Conservation (phyloP, 305 asterid genomes). For the Caryopteris hybrid region DNA sequence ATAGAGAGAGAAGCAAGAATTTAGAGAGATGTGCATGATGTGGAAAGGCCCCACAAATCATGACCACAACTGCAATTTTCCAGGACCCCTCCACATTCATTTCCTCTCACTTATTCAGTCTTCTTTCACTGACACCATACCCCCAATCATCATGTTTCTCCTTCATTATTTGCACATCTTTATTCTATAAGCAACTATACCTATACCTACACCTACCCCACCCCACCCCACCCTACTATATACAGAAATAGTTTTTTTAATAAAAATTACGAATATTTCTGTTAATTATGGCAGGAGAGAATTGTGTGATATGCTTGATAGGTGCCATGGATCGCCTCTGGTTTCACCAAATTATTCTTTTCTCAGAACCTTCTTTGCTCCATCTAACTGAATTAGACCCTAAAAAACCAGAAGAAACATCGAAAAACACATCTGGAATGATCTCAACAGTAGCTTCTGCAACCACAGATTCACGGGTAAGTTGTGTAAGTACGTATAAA, state of each 20-base stretch:
- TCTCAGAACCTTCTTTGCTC: conserved; percentile 16
- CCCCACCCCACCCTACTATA: no score
- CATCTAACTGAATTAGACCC: neutral
- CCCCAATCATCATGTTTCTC: neutral
- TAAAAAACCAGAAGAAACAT: neutral
- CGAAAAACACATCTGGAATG: conserved; percentile 11
- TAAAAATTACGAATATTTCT: no score
- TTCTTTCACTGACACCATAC: neutral
- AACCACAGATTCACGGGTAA: conserved; percentile 25
- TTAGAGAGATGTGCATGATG: neutral
- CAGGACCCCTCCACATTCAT: conserved; percentile 4
- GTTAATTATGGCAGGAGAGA: conserved; percentile 29
- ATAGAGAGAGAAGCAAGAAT: neutral
- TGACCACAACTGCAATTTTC: conserved; percentile 11
- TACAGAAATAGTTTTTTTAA: no score
- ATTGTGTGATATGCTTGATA: conserved; percentile 19
- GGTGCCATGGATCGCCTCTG: conserved; percentile 58
- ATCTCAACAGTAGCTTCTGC: conserved; percentile 6
- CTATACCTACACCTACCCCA: neutral
- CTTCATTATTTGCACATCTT: neutral
- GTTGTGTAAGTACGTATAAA: neutral
- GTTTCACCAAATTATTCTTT: conserved; percentile 48
- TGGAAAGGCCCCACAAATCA: neutral
- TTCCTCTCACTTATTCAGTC: neutral
- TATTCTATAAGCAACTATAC: neutral